A percentile compares a stretch with the other conserved stretches of the same genome.
Conservation (phyloP, 2,329 filamentous ascomycete species). For the Clonostachys rhizophaga region DNA sequence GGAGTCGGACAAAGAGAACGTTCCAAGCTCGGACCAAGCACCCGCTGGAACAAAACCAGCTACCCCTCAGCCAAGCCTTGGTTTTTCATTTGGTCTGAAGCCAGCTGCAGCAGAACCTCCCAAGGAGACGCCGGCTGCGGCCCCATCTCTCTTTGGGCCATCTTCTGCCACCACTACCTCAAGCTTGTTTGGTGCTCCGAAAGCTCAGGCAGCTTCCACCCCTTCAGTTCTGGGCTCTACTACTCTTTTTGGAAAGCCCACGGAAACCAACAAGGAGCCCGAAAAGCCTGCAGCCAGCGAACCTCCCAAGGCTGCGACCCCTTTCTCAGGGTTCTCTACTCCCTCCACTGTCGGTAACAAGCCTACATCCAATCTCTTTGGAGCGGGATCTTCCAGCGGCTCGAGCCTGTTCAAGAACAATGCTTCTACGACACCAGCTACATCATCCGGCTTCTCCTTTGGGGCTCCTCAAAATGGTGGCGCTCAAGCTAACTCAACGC, state of each 20-base stretch:
- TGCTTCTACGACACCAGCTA: neutral
- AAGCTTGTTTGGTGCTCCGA: constrained; percentile 30
- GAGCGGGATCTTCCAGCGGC: constrained; percentile 9
- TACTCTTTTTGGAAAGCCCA: constrained; percentile 26
- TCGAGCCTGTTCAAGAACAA: neutral
- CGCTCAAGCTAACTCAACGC: constrained; percentile 22
- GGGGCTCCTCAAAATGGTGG: constrained; percentile 17
- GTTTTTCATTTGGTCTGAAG: constrained; percentile 24
- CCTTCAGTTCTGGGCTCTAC: constrained; percentile 17
- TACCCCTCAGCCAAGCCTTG: constrained; percentile 16
- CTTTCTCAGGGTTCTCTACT: constrained; percentile 9
- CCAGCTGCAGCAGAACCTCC: constrained; percentile 15
- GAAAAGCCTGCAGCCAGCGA: constrained; percentile 15
- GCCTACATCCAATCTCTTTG: constrained; percentile 20
- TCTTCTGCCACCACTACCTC: constrained; percentile 11
- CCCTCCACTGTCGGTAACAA: neutral
- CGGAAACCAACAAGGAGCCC: constrained; percentile 18
- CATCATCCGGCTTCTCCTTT: constrained; percentile 23
- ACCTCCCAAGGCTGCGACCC: constrained; percentile 3
- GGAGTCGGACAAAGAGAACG: constrained; percentile 41
- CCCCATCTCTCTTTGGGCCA: constrained; percentile 15
- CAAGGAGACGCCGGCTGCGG: constrained; percentile 16
- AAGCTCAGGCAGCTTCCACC: constrained; percentile 21
- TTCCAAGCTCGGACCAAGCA: constrained; percentile 24
- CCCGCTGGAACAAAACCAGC: constrained; percentile 5